A percentile compares a stretch with the other conserved stretches of the same genome.
These are phyloP conservation scores for Gilbertella persicaria DNA, from an alignment of 371 early-diverging fungal species.

Conservation along the genomic window DNA sequence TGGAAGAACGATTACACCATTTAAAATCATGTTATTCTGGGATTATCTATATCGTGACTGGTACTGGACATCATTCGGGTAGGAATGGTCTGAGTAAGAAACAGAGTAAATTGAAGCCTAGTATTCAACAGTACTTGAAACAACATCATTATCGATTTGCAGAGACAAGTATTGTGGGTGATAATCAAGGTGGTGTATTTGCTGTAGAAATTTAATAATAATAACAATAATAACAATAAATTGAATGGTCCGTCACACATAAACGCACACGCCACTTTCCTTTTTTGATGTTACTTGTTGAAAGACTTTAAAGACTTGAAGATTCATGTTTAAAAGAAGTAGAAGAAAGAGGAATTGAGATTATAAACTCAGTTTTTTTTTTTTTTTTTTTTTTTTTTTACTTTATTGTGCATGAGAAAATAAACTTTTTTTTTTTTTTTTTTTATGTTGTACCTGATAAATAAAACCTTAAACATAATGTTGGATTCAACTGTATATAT, in stretches of 20 bases:
- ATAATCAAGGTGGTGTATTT: constrained; percentile 49
- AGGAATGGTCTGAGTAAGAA: constrained; percentile 42
- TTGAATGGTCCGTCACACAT: background rate
- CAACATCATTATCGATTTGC: constrained; percentile 41
- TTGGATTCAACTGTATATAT: too few species aligned
- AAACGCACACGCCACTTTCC: background rate
- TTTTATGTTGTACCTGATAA: too few species aligned
- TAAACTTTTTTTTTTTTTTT: too few species aligned
- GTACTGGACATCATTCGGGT: constrained; percentile 54
- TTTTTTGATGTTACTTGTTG: background rate
- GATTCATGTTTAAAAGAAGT: too few species aligned
- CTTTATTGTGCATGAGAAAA: too few species aligned
- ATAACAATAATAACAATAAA: constrained; percentile 4
- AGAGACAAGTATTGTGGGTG: constrained; percentile 46
- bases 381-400: too few species aligned
- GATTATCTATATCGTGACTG: constrained; percentile 54
- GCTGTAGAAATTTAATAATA: constrained; percentile 36
- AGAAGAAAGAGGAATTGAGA: too few species aligned
- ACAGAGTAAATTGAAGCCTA: constrained; percentile 44
- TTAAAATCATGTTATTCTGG: constrained; percentile 28
- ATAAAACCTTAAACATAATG: too few species aligned
- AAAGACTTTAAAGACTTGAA: too few species aligned
- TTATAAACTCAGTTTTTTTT: too few species aligned
- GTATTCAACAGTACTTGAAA: constrained; percentile 33
- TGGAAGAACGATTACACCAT: constrained; percentile 52